A percentile compares a stretch with the other conserved stretches of the same genome.
Evolutionary conservation across 768 basidiomycete species (phyloP).

Genomic region (Leccinellum rugosiceps): DNA sequence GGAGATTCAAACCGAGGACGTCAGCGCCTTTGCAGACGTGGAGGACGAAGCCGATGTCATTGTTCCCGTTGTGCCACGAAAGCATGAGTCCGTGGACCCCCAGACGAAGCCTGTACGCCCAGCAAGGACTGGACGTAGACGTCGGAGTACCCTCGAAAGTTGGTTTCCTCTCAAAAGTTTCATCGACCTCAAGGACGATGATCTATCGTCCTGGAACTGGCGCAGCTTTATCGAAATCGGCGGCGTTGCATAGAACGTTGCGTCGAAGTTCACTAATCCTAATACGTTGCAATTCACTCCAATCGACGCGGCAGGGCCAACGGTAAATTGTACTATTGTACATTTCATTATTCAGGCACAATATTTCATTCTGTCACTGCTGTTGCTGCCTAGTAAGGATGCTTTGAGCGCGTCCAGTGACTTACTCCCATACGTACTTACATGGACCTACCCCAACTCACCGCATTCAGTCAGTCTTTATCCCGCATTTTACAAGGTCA

Average conservation of each 20-base stretch:
- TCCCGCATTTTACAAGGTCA: not conserved
- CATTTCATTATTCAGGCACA: conserved; percentile 7
- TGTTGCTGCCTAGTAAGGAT: not conserved
- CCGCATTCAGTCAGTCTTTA: not conserved
- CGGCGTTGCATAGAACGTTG: conserved; percentile 19
- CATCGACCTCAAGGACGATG: conserved; percentile 57
- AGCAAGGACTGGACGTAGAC: conserved; percentile 22
- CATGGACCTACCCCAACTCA: conserved; percentile 5
- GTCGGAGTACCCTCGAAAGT: conserved; percentile 43
- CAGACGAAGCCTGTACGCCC: conserved; percentile 7
- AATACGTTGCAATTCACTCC: not conserved
- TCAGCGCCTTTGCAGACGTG: conserved; percentile 25
- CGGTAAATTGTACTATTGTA: conserved; percentile 5
- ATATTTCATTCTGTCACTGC: conserved; percentile 7
- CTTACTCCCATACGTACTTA: conserved; percentile 19
- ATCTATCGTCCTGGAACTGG: conserved; percentile 50
- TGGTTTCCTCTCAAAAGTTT: conserved; percentile 63
- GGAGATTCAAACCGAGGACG: conserved; percentile 21
- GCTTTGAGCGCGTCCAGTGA: conserved; percentile 7
- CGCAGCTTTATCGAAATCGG: conserved; percentile 63
- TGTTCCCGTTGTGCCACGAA: conserved; percentile 14
- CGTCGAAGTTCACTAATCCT: not conserved
- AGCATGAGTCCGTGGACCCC: conserved; percentile 4
- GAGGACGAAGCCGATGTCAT: conserved; percentile 33
- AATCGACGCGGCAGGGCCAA: conserved; percentile 5